phyloP scores from a whole-genome alignment of 495 filamentous ascomycete species.

The Melanomma pulvis-pyrius region DNA sequence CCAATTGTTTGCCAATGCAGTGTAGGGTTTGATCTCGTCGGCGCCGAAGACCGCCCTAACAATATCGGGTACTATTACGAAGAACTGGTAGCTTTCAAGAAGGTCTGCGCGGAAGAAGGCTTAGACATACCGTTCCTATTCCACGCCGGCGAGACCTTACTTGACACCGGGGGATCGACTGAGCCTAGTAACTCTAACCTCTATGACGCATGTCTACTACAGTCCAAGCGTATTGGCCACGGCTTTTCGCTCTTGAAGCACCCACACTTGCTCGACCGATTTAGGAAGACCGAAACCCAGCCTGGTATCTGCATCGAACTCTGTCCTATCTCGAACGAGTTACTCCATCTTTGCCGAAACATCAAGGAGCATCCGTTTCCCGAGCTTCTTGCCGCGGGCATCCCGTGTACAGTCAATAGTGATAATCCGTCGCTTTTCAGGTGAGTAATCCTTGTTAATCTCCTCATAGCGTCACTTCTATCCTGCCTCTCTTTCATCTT shows the following conservation, averaged over 20 bases:
- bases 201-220: conserved; percentile 43
- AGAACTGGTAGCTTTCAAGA: conserved; percentile 40
- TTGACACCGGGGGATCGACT: conserved; percentile 46
- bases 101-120: conserved; percentile 40
- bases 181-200: conserved; percentile 47
- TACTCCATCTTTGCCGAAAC: conserved; percentile 48
- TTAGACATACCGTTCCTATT: conserved; percentile 48
- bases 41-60: conserved; percentile 48
- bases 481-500: background rate
- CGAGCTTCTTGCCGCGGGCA: conserved; percentile 43
- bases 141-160: conserved; percentile 48
- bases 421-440: conserved; percentile 49
- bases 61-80: conserved; percentile 45
- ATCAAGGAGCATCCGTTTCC: conserved; percentile 47
- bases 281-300: conserved; percentile 27
- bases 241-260: conserved; percentile 47
- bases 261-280: conserved; percentile 43
- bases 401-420: conserved; percentile 47
- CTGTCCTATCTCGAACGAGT: conserved; percentile 48
- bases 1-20: background rate
- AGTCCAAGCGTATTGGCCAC: conserved; percentile 47
- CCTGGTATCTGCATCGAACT: conserved; percentile 45
- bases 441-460: conserved; percentile 25
- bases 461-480: background rate
- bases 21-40: conserved; percentile 47